These are phyloP conservation scores for sunflower (Helianthus annuus) DNA, from an alignment of 129 eudicot species.

Conservation along the genomic window HanXRQr2.0-SUNRISE NC_035434.2:170012937-170013436, in stretches of 20 bases:
- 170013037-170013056: conserved; percentile 84
- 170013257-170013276: conserved; percentile 64
- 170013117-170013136: conserved; percentile 40
- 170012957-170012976: too few relatives aligned
- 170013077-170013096: conserved; percentile 73
- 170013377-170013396: conserved; percentile 30
- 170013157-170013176: conserved; percentile 88
- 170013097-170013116: conserved; percentile 80
- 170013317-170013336: conserved; percentile 44
- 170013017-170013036: conserved; percentile 21
- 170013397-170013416: conserved; percentile 29
- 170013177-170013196: conserved; percentile 60
- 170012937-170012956: too few relatives aligned
- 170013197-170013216: conserved; percentile 43
- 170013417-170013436: conserved; percentile 39
- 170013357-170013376: neutral
- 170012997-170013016: too few relatives aligned
- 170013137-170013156: conserved; percentile 74
- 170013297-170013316: conserved; percentile 29
- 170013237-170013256: too few relatives aligned
- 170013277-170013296: conserved; percentile 72
- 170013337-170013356: conserved; percentile 47
- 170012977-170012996: too few relatives aligned
- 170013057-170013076: conserved; percentile 71
- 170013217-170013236: conserved; percentile 39